Percentiles rank a stretch among this genome's conserved stretches.
Conservation (phyloP, 2,329 filamentous ascomycete species). For the Colletotrichum coccodes region DNA sequence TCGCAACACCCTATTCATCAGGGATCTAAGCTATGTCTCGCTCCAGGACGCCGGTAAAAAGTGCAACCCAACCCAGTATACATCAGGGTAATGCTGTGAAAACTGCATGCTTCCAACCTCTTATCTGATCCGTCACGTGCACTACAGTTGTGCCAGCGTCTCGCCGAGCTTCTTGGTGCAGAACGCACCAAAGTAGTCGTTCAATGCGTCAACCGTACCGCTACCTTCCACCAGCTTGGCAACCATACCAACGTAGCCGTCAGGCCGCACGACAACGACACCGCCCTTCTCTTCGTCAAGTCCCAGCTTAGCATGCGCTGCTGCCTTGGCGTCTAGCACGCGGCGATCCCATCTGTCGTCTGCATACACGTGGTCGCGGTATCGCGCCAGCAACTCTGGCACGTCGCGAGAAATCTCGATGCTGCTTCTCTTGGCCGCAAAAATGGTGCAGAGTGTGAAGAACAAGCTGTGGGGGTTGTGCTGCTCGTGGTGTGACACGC, state of each 20-base stretch:
- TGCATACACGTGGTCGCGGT: conserved; percentile 85
- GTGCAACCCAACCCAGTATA: not conserved
- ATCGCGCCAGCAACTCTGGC: conserved; percentile 77
- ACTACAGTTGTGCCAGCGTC: conserved; percentile 50
- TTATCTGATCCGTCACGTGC: not conserved
- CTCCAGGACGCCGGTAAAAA: not conserved
- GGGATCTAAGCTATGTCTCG: not conserved
- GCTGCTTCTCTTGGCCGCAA: conserved; percentile 73
- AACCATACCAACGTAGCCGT: conserved; percentile 87
- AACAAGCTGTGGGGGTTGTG: conserved; percentile 88
- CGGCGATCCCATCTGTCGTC: conserved; percentile 82
- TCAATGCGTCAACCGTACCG: conserved; percentile 83
- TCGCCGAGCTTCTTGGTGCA: conserved; percentile 67
- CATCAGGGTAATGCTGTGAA: not conserved
- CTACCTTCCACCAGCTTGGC: conserved; percentile 78
- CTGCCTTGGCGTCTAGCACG: conserved; percentile 75
- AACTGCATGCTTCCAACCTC: not conserved
- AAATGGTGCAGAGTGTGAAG: conserved; percentile 82
- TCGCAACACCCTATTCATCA: not conserved
- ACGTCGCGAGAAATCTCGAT: conserved; percentile 79
- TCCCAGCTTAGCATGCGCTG: conserved; percentile 90
- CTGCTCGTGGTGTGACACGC: conserved; percentile 79
- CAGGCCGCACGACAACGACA: conserved; percentile 85
- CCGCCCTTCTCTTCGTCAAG: conserved; percentile 78
- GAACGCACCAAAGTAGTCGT: conserved; percentile 84